Evolutionary conservation across 805 yeast genomes (phyloP), one percentile per base, ranked within the genome.

Genomic region (Starmerella gropengiesseri): DNA sequence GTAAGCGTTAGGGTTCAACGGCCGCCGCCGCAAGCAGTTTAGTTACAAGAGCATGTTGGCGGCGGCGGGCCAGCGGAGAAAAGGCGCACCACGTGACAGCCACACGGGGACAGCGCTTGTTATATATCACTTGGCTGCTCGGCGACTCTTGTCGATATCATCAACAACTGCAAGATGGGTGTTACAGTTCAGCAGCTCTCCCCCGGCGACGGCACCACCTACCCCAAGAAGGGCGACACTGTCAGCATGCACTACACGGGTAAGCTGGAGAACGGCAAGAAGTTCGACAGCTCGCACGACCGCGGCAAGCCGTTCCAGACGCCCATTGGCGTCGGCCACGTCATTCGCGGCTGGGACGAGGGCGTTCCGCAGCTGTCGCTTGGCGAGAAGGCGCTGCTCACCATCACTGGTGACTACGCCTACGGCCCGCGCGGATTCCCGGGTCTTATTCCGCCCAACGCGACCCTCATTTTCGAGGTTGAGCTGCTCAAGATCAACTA

Each of bases 291-390:
- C 67, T 34, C 37, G 23, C 91, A 91, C 78, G 85, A 95, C 55
- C 73, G 79, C 53, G 99, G 99, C 59, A 89, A 85, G 71, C 98
- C 99, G 60, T 91, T 91, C 66, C 66, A 68, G 52, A 91, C 91
- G 68, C 76, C 75, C 50, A 74, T 91, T 56, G 98, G 98, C 59
- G 82, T 81, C 64, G 98, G 97, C 61, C 98, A 91, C 69, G 96
- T 94, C 55, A 91, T 91, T 72, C 84, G 84, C 66, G 98, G 97
- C 53, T 91, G 95, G 84, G 99, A 91, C 63, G 74, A 89, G 59
- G 99, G 99, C 73, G 91, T 91, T 57, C 86, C 89, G 46, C 97
- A 97, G 63, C 87, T 91, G 96, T 78, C 94, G 45, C 94, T 84
- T 61, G 95, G 95, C 60, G 97, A 97, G 61, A 98, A 91, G 74